phyloP scores from a whole-genome alignment of 2,329 filamentous ascomycete genomes.

The Acarospora socialis region DNA sequence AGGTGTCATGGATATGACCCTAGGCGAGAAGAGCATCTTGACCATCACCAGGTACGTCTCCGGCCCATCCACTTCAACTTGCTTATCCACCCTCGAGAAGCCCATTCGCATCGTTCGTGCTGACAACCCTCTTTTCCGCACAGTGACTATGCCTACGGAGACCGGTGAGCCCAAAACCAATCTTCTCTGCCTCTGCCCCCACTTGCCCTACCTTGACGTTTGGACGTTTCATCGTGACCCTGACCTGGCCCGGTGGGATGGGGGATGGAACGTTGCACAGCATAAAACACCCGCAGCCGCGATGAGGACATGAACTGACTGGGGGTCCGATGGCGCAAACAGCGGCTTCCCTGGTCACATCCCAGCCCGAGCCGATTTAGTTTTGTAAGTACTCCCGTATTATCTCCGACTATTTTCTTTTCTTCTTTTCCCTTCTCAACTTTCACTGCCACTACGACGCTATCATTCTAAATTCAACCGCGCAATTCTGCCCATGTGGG shows the following conservation, averaged over 20 bases:
- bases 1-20: conserved; percentile 69
- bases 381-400: conserved; percentile 91
- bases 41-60: conserved; percentile 58
- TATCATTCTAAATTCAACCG: not conserved
- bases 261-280: too few species aligned
- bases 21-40: conserved; percentile 79
- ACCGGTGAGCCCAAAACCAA: conserved; percentile 41
- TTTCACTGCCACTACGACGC: conserved; percentile 1
- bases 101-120: not conserved
- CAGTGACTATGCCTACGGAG: conserved; percentile 53
- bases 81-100: not conserved
- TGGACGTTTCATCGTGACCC: not conserved
- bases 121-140: conserved; percentile 1
- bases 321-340: conserved; percentile 12
- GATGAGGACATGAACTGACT: conserved; percentile 11
- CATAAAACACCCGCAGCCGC: not conserved
- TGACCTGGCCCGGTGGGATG: not conserved
- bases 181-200: too few species aligned
- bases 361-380: conserved; percentile 56
- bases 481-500: too few species aligned
- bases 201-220: conserved; percentile 3
- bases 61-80: conserved; percentile 7
- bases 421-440: not conserved
- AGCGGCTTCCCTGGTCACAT: conserved; percentile 71
- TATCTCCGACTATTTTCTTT: too few species aligned